Evolutionary conservation across 2,329 filamentous ascomycete species (phyloP).

Genomic region (Fusarium sp.): DNA sequence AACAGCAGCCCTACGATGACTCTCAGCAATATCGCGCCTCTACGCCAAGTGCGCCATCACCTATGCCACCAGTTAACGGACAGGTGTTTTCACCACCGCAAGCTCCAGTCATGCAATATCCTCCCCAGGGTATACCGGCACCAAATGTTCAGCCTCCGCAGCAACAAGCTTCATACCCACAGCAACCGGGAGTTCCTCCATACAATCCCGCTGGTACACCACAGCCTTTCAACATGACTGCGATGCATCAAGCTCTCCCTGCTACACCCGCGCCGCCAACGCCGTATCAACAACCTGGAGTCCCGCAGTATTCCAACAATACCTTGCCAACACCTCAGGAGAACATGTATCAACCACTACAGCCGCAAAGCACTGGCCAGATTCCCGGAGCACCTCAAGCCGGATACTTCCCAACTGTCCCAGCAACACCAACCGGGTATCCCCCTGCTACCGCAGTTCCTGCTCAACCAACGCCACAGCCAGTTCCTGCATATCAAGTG

Average conservation of each 20-base stretch:
- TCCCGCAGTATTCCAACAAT: not conserved
- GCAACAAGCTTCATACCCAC: not conserved
- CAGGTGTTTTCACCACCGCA: conserved; percentile 12
- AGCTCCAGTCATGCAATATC: not conserved
- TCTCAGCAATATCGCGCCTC: not conserved
- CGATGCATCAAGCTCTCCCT: conserved; percentile 25
- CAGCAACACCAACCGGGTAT: not conserved
- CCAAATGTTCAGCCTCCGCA: not conserved
- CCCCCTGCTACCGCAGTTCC: not conserved
- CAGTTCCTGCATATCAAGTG: not conserved
- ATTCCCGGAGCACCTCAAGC: not conserved
- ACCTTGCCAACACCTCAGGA: not conserved
- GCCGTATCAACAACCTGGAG: not conserved
- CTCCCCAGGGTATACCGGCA: not conserved
- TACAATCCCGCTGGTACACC: not conserved
- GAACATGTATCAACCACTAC: not conserved
- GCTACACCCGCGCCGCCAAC: not conserved
- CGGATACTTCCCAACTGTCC: conserved; percentile 1
- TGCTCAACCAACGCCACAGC: not conserved
- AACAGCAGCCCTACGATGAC: conserved; percentile 16
- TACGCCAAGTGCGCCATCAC: not conserved
- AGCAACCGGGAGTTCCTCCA: not conserved
- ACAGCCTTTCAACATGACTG: conserved; percentile 21
- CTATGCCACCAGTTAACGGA: not conserved
- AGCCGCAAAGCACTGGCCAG: not conserved